Evolutionary conservation across 192 early-diverging fungal genomes (phyloP), one percentile per base, ranked within the genome.

Genomic region (Funneliformis geosporum): DNA sequence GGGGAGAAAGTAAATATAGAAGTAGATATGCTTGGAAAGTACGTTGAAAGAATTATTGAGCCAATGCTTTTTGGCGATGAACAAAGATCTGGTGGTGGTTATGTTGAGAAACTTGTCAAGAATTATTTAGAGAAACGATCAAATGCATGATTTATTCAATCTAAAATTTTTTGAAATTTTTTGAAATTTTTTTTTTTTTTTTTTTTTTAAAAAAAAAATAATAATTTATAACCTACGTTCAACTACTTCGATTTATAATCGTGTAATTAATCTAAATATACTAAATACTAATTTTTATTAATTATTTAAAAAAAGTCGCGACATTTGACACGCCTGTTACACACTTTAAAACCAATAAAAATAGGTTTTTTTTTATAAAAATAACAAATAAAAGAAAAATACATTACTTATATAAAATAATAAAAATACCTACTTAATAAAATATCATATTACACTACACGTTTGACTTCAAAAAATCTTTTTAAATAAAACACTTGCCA

Each of bases 1-100:
- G 96, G 95, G 2, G 89, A 90, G 69, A 83, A 83, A 73, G 94
- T 98, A 73, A 99, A 99, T 83, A 84, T 99, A 62, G 98, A 99
- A 86, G 97, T 98, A 2, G 98, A 99, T 81, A 96, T 97, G 92
- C 87, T 99, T 81, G 96, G 95, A 71, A 99, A 99, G 83, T 99
- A 99, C 83, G 89, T 88, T 60, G 86, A 86, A 72, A 89, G 86
- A 66, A 85, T 84, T 55, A 89, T 97, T 33, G 96, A 97, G 82
- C 90, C 90, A 74, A 90, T 69, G 67, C 33, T 69, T 42, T 69
- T 42, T 10, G 39, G 67, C 27, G 62, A 28, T 65, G 62, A 33
- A 65, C 62, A 65, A 65, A 25, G 10, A 14, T 9, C 23, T 28
- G 62, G 23, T 44, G 76, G 64, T 1, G 76, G 76, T 33, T 78